Evolutionary conservation across 1,284 basidiomycete species (phyloP), one percentile per base, ranked within the genome.

Genomic region (Apiotrichum veenhuisii): DNA sequence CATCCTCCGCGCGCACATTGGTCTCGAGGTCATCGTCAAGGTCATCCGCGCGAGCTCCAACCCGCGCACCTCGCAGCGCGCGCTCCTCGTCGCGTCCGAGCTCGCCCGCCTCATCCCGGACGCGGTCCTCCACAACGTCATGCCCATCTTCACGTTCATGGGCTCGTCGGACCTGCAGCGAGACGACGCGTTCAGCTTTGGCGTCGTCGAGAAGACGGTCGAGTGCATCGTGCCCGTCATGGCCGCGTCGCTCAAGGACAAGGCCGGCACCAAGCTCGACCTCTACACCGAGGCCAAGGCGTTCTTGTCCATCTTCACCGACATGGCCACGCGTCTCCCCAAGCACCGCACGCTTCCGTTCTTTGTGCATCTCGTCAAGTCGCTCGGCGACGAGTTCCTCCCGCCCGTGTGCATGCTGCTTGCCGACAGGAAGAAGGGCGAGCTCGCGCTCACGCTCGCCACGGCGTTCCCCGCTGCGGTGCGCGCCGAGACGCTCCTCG

Each of bases 111-210:
- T 98, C 44, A 86, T 88, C 0, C 93, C 94, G 0, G 91, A 95
- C 58, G 87, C 90, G 10, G 91, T 96, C 17, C 81, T 98, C 30
- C 91, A 91, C 73, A 93, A 96, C 68, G 84, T 97, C 59, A 98
- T 98, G 92, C 94, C 96, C 8, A 88, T 99, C 56, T 98, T 99
- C 79, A 98, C 95, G 0, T 98, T 98, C 79, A 97, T 98, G 87
- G 95, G 96, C 27, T 89, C 91, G 10, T 92, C 92, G 58, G 87
- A 98, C 23, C 88, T 98, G 78, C 93, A 97, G 73, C 83, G 94
- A 45, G 96, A 99, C 70, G 96, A 99, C 72, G 85, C 88, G 0
- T 95, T 94, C 77, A 95, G 89, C 71, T 94, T 97, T 79, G 85
- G 86, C 30, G 93, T 98, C 5, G 90, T 98, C 14, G 92, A 97